Evolutionary conservation across 176 grass and related monocot genomes (phyloP), one percentile per base, ranked within the genome.

Genomic region (Cocos nucifera): DNA sequence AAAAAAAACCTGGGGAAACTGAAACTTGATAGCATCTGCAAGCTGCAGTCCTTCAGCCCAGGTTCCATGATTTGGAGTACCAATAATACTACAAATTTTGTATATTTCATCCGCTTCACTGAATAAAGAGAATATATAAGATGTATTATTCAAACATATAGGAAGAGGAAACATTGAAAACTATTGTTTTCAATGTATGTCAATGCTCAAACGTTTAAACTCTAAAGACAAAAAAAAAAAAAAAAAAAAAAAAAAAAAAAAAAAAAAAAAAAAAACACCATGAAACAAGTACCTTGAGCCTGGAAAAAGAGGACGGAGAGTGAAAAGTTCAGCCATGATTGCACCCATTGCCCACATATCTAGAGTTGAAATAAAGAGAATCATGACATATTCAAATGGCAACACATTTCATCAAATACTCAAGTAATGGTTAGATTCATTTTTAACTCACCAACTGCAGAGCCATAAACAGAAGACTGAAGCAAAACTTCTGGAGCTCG

Each of bases 261-360:
- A 44, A 8, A 22, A 18, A 75, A 9, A 44, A 14, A 8, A 22
- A 18, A 75, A 9, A 44, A 44, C 35, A 27, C 15, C 23, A 58
- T 16, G 23, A 10, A 20, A 51, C 19, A 15, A 59, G 16, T 93
- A 98, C 94, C 84, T 98, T 71, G 73, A 86, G 16, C 94, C 94
- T 75, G 94, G 94, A 71, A 98, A 98, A 76, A 98, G 88, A 61
- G 94, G 94, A 57, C 73, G 85, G 17, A 93, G 74, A 17, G 79
- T 89, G 73, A 98, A 92, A 69, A 98, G 94, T 70, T 98, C 94
- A 1, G 88, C 88, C 8, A 98, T 98, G 65, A 98, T 93, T 57
- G 94, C 94, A 49, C 94, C 94, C 88, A 98, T 98, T 18, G 94
- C 94, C 94, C 94, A 98, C 88, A 93, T 93, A 79, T 98, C 94